A percentile compares a stretch with the other conserved stretches of the same genome.
phyloP scores from a whole-genome alignment of 495 filamentous ascomycete species.

The Hyaloscypha hepaticicola region DNA sequence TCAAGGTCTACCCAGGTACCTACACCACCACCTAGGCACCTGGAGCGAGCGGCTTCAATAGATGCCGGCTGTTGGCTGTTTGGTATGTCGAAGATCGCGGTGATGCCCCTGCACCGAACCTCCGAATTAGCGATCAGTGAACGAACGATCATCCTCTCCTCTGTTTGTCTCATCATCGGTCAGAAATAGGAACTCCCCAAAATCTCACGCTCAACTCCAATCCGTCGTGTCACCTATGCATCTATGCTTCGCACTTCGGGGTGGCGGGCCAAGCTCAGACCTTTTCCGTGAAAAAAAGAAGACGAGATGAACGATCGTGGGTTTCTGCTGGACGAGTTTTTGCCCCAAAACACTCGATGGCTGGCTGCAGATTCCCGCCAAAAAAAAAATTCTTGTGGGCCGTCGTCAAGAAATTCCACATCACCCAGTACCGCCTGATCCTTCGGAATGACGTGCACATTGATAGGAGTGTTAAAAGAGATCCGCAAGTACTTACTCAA shows the following conservation, averaged over 20 bases:
- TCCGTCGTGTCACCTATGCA: not conserved
- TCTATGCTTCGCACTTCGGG: not conserved
- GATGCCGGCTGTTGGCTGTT: not conserved
- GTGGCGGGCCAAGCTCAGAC: not conserved
- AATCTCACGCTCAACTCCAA: not conserved
- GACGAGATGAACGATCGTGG: not conserved
- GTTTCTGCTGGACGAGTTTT: not conserved
- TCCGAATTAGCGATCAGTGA: not conserved
- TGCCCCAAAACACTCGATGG: slow-evolving; percentile 1
- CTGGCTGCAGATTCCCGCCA: not conserved
- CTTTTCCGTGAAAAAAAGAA: not conserved
- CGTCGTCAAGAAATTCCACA: not conserved
- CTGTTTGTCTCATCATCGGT: slow-evolving; percentile 1
- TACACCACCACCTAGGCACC: not conserved
- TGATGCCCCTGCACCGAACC: not conserved
- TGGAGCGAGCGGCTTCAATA: not conserved
- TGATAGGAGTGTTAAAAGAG: not conserved
- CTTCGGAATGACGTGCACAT: not conserved
- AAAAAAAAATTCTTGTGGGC: not conserved
- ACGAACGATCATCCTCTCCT: not conserved
- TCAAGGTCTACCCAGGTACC: not conserved
- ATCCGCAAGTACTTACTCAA: not conserved
- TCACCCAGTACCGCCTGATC: not conserved
- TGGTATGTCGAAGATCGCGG: not conserved
- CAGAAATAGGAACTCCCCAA: not conserved